Base-by-base conservation (phyloP, 2,329 filamentous ascomycete species). In the Aspergillus sp. region DNA sequence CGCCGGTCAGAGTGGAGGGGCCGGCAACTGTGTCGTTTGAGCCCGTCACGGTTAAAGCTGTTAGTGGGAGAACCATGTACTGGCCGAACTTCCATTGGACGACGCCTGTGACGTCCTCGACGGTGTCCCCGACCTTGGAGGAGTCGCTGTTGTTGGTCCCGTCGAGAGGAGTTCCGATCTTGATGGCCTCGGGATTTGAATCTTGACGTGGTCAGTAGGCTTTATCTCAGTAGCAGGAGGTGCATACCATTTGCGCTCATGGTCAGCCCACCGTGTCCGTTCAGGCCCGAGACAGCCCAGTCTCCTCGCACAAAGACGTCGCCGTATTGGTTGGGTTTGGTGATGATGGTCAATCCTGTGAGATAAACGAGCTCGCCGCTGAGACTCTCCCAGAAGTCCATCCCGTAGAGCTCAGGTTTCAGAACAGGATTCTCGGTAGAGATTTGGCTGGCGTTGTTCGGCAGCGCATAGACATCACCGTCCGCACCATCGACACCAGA, bases 361-460 rank as follows among this genome's bases (percentile, higher is more conserved):
- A 90, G 75, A 0, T 84, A 89, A 13, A 91, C 87, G 7, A 89
- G 77, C 71, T 90, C 86, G 26, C 87, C 88, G 53, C 77, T 79
- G 57, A 90, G 73, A 60, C 83, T 86, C 79, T 90, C 85, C 88
- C 88, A 90, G 68, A 90, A 91, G 70, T 90, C 88, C 30, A 90
- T 76, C 2, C 88, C 88, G 66, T 86, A 90, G 42, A 76, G 73
- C 20, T 75, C 74, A 2, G 87, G 87, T 59, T 87, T 71, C 39
- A 90, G 78, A 13, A 76, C 74, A 0, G 87, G 87, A 68, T 90
- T 90, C 34, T 69, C 75, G 5, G 71, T 75, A 2, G 85, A 87
- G 39, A 90, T 68, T 62, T 80, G 79, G 60, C 76, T 81, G 39
- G 76, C 75, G 59, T 84, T 87, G 66, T 88, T 89, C 11, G 88